These are phyloP conservation scores for Casuarina equisetifolia DNA, from an alignment of 306 rosid species.

Conservation along the genomic window DNA sequence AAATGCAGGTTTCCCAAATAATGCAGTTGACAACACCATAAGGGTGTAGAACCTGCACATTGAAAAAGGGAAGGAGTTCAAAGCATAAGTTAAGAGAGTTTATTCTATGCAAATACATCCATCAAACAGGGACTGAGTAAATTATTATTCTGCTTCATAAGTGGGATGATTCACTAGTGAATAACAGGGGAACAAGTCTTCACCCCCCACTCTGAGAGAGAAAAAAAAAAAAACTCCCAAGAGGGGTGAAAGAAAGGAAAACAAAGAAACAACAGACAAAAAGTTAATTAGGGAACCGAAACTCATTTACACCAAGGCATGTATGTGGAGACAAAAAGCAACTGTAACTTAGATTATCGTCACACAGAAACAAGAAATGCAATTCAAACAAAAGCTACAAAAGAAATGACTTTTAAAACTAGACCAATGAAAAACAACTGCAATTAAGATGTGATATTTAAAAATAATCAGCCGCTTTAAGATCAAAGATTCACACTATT, in stretches of 20 bases:
- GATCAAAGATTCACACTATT: slow-evolving; percentile 1
- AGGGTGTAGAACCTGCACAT: slow-evolving; percentile 92
- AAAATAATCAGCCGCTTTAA: neutral
- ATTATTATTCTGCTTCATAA: neutral
- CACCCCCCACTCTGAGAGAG: neutral
- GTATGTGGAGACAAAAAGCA: neutral
- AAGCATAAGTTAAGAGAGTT: too few relatives aligned
- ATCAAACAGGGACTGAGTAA: neutral
- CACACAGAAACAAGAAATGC: neutral
- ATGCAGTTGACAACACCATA: slow-evolving; percentile 90
- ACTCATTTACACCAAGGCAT: neutral
- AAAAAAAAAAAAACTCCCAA: too few relatives aligned
- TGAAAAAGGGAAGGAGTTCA: slow-evolving; percentile 19
- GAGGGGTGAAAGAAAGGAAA: too few relatives aligned
- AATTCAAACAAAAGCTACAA: neutral
- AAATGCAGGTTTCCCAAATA: slow-evolving; percentile 92
- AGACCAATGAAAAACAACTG: too few relatives aligned
- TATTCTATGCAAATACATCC: too few relatives aligned
- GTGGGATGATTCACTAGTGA: neutral
- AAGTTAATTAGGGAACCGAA: neutral
- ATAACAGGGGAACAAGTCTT: too few relatives aligned
- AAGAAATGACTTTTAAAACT: neutral
- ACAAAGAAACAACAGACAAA: neutral
- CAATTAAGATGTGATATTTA: neutral
- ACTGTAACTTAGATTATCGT: neutral